Base-by-base conservation (phyloP, 208 protist genomes). In the Spongospora subterranea region DNA sequence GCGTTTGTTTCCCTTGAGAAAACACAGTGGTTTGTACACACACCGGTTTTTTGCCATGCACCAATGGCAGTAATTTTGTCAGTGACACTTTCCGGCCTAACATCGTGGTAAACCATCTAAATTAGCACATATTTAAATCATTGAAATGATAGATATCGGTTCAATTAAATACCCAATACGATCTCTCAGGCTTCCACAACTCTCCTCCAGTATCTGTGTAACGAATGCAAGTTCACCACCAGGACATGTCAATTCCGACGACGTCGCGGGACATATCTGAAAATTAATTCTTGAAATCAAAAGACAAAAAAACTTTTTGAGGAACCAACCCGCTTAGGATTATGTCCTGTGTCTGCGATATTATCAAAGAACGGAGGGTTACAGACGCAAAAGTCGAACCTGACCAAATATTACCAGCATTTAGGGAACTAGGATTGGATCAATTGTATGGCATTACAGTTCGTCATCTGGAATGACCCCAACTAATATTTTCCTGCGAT, bases 91-190 rank as follows among this genome's bases (percentile, higher is more conserved):
- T 89, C n/a, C 45, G 32, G 13, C 88, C 88, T 32, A 89, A 40
- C 88, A 89, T 89, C 46, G 88, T 89, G 17, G 88, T 89, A 89
- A 65, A 89, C 88, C 88, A 89, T 45, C 46, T 76, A 89, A 89
- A 76, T n/a, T 32, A 76, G 32, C 13, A 65, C 6, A n/a, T 39
- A 45, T 65, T n/a, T 89, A 38, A 89, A n/a, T n/a, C n/a, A n/a
- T n/a, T n/a, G 6, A 89, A 71, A 32, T 6, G 32, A 71, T 38
- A 39, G 13, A 50, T 17, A 60, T 71, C 32, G 32, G 65, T 32
- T 29, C 32, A 45, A 39, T 39, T 6, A 1, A 32, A 35, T 39
- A 89, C 46, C 54, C 38, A 65, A 89, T 76, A 20, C 88, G 29
- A 1, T 65, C 54, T 13, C 32, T 35, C 6, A 82, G 71, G 6